Evolutionary conservation across 2,329 filamentous ascomycete species (phyloP), one percentile per base, ranked within the genome.

Genomic region (Fusarium pseudoanthophilum): DNA sequence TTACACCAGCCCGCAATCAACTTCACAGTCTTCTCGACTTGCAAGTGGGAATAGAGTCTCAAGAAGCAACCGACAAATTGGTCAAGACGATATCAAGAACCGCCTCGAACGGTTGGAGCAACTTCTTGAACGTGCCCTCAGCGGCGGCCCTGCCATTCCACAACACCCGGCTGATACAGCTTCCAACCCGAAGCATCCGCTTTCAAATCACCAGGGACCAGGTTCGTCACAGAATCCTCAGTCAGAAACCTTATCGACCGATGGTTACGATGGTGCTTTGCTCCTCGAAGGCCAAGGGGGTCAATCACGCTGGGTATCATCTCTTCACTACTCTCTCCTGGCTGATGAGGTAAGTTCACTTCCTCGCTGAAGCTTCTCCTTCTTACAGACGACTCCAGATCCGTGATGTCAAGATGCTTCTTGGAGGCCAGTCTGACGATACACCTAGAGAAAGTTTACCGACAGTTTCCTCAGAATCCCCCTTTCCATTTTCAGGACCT

Each of bases 271-370:
- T 55, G 58, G 58, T 16, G 58, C 58, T 28, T 60, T 60, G 36
- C 58, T 60, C n/a, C 28, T 55, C 7, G 58, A 55, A 30, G 24
- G 18, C 28, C 18, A 36, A 10, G 28, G 48, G 2, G 48, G 28
- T 15, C 46, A 60, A 16, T 55, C 58, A 4, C 58, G 58, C 28
- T 60, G 58, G 58, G 36, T 60, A 21, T 60, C 58, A 60, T 60
- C 58, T 26, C 36, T 60, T 8, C 58, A 60, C 48, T 60, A 60
- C 58, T 52, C 58, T 36, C 58, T 60, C 28, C 32, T 60, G 20
- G 58, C 58, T 21, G 36, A 60, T 36, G 46, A 60, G 58, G 58
- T 4, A 60, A 18, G 5, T 21, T 9, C 2, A 5, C 5, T 34
- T 60, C 7, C 28, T 26, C 18, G 11, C 2, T 6, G 7, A 5